Evolutionary conservation across 2,329 filamentous ascomycete genomes (phyloP).

Genomic region (Penicillium sp.): DNA sequence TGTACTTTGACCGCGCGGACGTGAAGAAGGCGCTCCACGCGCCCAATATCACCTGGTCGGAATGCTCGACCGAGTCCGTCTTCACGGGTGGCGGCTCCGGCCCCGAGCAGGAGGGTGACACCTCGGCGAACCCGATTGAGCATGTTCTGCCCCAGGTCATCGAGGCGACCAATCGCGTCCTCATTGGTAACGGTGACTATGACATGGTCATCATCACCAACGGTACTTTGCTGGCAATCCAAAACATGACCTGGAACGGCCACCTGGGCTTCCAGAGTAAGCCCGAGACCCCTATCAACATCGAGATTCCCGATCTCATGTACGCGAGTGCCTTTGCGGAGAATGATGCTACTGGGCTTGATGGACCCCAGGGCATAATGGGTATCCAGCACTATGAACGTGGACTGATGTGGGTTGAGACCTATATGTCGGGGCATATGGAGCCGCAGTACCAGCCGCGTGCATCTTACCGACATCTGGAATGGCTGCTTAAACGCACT

Average conservation of each 20-base stretch:
- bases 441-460: constrained; percentile 64
- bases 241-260: constrained; percentile 81
- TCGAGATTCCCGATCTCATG: constrained; percentile 54
- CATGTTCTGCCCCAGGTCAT: constrained; percentile 46
- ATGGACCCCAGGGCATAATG: constrained; percentile 62
- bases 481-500: constrained; percentile 34
- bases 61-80: constrained; percentile 41
- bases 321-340: constrained; percentile 49
- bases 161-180: constrained; percentile 63
- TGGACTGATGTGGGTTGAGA: constrained; percentile 66
- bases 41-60: constrained; percentile 37
- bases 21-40: constrained; percentile 69
- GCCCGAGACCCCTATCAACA: constrained; percentile 54
- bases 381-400: constrained; percentile 72
- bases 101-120: constrained; percentile 36
- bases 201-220: constrained; percentile 69
- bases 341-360: constrained; percentile 63
- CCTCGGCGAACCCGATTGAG: constrained; percentile 54
- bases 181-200: constrained; percentile 71
- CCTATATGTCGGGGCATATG: constrained; percentile 38
- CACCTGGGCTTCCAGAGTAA: constrained; percentile 65
- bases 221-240: constrained; percentile 69
- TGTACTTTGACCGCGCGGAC: constrained; percentile 70
- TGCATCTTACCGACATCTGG: constrained; percentile 65
- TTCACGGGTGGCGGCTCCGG: constrained; percentile 45